Conservation (phyloP, 495 filamentous ascomycete genomes). For the Neurospora sp. region DNA sequence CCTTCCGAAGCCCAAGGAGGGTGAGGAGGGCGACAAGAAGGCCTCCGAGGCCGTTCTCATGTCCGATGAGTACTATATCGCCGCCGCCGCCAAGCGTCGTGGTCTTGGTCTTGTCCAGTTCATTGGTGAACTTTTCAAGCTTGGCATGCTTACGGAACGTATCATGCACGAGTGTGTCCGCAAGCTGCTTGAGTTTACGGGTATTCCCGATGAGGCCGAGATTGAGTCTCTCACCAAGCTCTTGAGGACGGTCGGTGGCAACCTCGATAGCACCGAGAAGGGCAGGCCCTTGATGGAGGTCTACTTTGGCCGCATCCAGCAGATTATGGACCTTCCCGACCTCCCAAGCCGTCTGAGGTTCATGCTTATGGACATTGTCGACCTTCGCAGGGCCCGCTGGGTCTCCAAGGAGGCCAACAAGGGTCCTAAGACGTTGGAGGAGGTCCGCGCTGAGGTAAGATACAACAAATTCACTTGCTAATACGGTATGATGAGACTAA, state of each 20-base stretch:
- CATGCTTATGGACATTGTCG: constrained; percentile 92
- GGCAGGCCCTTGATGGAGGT: constrained; percentile 75
- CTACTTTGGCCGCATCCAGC: constrained; percentile 85
- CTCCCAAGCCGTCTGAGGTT: constrained; percentile 83
- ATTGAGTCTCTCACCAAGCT: constrained; percentile 91
- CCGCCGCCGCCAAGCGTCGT: constrained; percentile 90
- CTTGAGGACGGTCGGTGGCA: constrained; percentile 78
- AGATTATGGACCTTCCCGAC: constrained; percentile 62
- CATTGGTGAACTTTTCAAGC: constrained; percentile 98
- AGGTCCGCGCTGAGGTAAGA: constrained; percentile 76
- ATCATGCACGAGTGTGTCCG: constrained; percentile 99
- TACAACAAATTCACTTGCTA: neutral
- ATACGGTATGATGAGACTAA: constrained; percentile 7
- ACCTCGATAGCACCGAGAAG: constrained; percentile 72
- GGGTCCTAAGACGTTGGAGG: constrained; percentile 89
- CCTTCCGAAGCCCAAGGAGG: constrained; percentile 72
- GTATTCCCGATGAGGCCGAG: constrained; percentile 86
- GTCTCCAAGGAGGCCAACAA: constrained; percentile 77
- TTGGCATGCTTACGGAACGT: constrained; percentile 94
- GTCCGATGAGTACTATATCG: constrained; percentile 94
- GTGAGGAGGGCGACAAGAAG: constrained; percentile 45
- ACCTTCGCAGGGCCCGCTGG: constrained; percentile 70
- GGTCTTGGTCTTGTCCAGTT: constrained; percentile 97
- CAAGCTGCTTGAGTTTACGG: constrained; percentile 92
- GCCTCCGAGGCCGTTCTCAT: constrained; percentile 65